Conservation (phyloP, 2,329 filamentous ascomycete genomes). For the Elsinoe batatas region DNA sequence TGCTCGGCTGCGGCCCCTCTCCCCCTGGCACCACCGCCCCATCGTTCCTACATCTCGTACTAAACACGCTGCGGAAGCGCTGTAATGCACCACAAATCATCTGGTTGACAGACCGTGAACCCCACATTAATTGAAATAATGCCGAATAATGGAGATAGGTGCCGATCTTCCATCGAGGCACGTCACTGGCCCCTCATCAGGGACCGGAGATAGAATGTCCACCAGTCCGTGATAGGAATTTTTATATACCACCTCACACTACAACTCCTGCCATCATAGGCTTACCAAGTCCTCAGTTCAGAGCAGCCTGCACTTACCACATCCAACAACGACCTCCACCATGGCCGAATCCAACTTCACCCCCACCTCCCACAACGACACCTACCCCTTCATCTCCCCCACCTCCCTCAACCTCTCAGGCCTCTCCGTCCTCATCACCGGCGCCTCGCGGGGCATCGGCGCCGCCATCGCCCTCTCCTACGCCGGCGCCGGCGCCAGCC, state of each 20-base stretch:
- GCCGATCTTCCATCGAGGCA: background rate
- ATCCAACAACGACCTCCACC: background rate
- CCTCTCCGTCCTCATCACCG: slow-evolving; percentile 41
- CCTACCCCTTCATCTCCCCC: slow-evolving; percentile 44
- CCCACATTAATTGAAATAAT: too few species aligned
- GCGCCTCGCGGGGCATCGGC: slow-evolving; percentile 29
- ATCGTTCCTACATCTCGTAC: too few species aligned
- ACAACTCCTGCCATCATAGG: background rate
- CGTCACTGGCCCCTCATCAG: background rate
- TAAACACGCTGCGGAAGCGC: too few species aligned
- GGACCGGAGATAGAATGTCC: background rate
- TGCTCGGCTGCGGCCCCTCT: too few species aligned
- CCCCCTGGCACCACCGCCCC: too few species aligned
- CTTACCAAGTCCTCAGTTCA: background rate
- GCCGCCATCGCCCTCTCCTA: slow-evolving; percentile 45
- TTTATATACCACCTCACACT: background rate
- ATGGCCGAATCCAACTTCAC: background rate
- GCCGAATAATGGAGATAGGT: too few species aligned
- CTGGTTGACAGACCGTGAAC: too few species aligned
- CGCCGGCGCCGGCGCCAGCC: slow-evolving; percentile 43
- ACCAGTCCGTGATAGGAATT: background rate
- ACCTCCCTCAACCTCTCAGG: slow-evolving; percentile 31
- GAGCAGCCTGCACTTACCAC: background rate
- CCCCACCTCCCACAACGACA: slow-evolving; percentile 27
- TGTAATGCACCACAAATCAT: too few species aligned